Evolutionary conservation across 164 flowering plant species (phyloP).

Genomic region (Kingdonia uniflora): DNA sequence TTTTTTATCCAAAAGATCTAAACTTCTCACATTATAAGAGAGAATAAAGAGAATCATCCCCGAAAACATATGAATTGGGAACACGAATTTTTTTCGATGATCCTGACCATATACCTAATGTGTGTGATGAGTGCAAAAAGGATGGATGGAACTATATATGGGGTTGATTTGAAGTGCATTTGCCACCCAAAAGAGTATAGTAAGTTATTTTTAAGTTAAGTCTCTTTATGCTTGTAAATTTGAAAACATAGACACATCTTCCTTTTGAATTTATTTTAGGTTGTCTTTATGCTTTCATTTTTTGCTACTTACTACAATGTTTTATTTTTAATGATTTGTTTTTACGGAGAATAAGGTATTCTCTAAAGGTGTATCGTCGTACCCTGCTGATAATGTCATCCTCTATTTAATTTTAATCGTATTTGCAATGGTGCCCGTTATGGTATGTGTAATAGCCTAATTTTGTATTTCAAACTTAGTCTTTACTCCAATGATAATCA

Average conservation of each 20-base stretch:
- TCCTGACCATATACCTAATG: constrained; percentile 40
- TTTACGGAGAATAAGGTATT: constrained; percentile 43
- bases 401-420: not conserved
- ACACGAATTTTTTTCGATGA: constrained; percentile 45
- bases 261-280: no score
- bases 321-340: not conserved
- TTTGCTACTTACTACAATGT: no score
- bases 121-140: constrained; percentile 53
- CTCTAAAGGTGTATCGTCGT: constrained; percentile 14
- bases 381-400: constrained; percentile 14
- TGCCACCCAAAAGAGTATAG: constrained; percentile 49
- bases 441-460: no score
- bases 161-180: constrained; percentile 47
- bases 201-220: constrained; percentile 18
- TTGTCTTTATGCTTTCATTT: not conserved
- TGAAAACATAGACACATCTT: no score
- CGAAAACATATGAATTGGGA: constrained; percentile 26
- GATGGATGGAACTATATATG: constrained; percentile 52
- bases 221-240: no score
- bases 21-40: constrained; percentile 34
- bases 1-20: constrained; percentile 37
- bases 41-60: constrained; percentile 16
- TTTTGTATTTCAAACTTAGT: no score
- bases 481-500: no score
- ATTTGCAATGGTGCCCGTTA: no score